A percentile compares a stretch with the other conserved stretches of the same genome.
phyloP scores from a whole-genome alignment of 2,329 filamentous ascomycete genomes.

The Fusarium xylarioides region DNA sequence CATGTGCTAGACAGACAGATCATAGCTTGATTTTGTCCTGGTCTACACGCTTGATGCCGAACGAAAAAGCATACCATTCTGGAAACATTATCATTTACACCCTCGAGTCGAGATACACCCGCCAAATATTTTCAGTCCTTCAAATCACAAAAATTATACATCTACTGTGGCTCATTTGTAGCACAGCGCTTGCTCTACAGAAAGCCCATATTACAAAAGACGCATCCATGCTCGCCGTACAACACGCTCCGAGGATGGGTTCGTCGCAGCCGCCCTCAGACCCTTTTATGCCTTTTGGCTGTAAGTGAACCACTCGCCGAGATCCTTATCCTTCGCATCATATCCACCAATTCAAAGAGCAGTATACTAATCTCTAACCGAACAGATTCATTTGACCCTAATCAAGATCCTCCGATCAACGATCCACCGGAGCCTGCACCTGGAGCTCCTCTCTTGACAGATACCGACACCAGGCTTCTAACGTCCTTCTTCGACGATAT shows the following conservation, averaged over 20 bases:
- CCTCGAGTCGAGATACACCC: background rate
- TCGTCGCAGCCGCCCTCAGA: conserved; percentile 64
- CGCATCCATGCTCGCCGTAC: conserved; percentile 67
- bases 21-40: background rate
- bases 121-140: background rate
- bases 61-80: background rate
- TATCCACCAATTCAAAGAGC: background rate
- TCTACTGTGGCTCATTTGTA: conserved; percentile 7
- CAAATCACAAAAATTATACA: background rate
- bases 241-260: conserved; percentile 65
- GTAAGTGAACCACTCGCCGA: conserved; percentile 56
- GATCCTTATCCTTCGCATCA: background rate
- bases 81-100: background rate
- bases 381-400: conserved; percentile 57
- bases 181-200: conserved; percentile 8
- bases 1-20: conserved; percentile 3
- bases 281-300: conserved; percentile 71
- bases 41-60: conserved; percentile 3
- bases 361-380: conserved; percentile 41
- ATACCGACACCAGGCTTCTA: conserved; percentile 67
- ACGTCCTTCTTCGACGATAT: conserved; percentile 66
- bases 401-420: conserved; percentile 57
- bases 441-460: conserved; percentile 71
- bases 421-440: conserved; percentile 70
- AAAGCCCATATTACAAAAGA: conserved; percentile 36